Base-by-base conservation (phyloP, 306 rosid species). In the Glycine tomentella region DNA sequence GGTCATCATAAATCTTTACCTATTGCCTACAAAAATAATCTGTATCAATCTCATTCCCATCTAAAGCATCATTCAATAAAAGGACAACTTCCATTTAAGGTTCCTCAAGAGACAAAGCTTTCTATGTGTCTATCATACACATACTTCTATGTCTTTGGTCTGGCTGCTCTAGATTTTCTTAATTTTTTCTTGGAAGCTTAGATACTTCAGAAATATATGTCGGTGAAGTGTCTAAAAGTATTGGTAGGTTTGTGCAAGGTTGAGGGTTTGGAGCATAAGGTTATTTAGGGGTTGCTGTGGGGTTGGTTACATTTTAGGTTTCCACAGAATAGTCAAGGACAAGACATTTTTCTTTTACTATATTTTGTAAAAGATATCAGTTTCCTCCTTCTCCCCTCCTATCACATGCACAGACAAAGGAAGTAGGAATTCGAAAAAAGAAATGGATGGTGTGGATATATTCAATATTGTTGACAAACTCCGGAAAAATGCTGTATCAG, bases 261-360 rank as follows among this genome's bases (percentile, higher is more conserved):
- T 79, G 52, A 66, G n/a, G n/a, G 62, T 49, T 73, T 58, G 64
- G 48, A 34, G 58, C 65, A 42, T 56, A 77, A 67, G 53, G 68
- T 82, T 75, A 44, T 45, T 61, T 75, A 51, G 34, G 66, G 84
- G 17, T 72, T 79, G 3, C 34, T 61, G 69, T 40, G 34, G 66
- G 84, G 17, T 72, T 79, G 3, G 73, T 70, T 20, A 79, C 69
- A 57, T n/a, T 74, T 45, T 53, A 82, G 62, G 72, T 79, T 86
- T 69, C 42, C 58, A 46, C 50, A 6, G 50, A 72, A 69, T 59
- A 65, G 68, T 73, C 59, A 34, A 13, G 66, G 49, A 64, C 6
- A 25, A 33, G 59, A 59, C 50, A 74, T 38, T 72, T 11, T 64
- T 81, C 38, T 15, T 77, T 63, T 65, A 38, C 62, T 59, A 38